Evolutionary conservation across 2,329 filamentous ascomycete species (phyloP).

Genomic region (Diaporthe australafricana): DNA sequence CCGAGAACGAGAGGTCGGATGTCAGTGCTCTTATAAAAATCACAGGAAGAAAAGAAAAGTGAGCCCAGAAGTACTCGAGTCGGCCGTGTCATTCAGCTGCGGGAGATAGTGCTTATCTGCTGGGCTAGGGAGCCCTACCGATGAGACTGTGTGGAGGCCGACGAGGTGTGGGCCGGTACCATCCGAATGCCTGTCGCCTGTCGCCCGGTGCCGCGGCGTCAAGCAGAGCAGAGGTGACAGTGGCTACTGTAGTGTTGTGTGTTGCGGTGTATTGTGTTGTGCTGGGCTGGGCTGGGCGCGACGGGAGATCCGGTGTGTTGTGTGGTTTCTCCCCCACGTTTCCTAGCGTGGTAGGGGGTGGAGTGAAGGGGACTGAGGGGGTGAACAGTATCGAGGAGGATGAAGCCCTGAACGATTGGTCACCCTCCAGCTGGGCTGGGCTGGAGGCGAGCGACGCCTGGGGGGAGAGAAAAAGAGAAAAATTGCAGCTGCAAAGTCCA

Average conservation of each 20-base stretch:
- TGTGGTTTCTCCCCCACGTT: constrained; percentile 14
- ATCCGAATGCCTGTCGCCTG: constrained; percentile 29
- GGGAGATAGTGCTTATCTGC: constrained; percentile 26
- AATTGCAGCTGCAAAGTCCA: neutral
- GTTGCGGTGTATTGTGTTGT: neutral
- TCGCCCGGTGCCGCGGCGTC: constrained; percentile 18
- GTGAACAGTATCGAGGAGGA: neutral
- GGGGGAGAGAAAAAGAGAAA: no score
- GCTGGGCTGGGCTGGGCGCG: neutral
- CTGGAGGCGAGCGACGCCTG: neutral
- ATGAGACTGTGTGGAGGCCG: neutral
- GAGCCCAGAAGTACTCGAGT: neutral
- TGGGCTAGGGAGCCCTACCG: neutral
- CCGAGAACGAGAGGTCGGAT: neutral
- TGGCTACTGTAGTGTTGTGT: neutral
- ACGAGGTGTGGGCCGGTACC: constrained; percentile 19
- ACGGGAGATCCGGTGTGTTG: neutral
- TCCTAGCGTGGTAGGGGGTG: constrained; percentile 20
- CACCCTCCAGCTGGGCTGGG: neutral
- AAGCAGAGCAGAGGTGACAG: neutral
- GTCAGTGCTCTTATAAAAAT: constrained; percentile 25
- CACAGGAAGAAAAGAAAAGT: neutral
- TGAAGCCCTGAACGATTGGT: neutral
- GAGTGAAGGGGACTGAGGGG: neutral
- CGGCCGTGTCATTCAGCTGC: constrained; percentile 16